Base-by-base conservation (phyloP, 495 filamentous ascomycete species). In the Podospora conica region DNA sequence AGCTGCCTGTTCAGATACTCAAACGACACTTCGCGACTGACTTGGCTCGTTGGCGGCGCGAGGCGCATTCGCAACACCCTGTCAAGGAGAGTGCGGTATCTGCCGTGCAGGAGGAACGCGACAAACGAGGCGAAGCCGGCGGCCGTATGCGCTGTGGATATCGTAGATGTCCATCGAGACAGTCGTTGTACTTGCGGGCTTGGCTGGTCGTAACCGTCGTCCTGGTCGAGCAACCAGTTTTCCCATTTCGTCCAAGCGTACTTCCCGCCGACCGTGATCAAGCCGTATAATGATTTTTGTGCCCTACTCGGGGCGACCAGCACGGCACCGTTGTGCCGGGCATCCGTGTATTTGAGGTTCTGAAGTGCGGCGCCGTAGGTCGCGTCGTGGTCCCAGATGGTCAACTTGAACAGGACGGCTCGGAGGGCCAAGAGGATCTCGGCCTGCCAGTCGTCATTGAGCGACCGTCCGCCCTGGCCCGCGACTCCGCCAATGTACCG, bases 1-100 rank as follows among this genome's bases (percentile, higher is more conserved):
- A 98, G 85, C 76, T 98, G 95, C 15, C 95, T 89, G 74, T 98
- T 98, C 55, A 98, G 85, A 75, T 97, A 98, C 78, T 98, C 95
- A 73, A 98, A 97, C 0, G 90, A 93, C 18, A 98, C 93, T 76
- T 98, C 91, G 9, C 94, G 87, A 71, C 84, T 89, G 55, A 95
- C 88, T 69, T 96, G 90, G 69, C 84, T 89, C 18, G 88, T 91
- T 18, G 89, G 88, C 23, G 96, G 88, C 1, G 91, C 87, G 21
- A 98, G 86, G 24, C 95, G 89, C 74, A 98, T 89, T 61, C 91
- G 85, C 53, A 98, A 82, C 57, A 95, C 74, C 58, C 95, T 87
- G 75, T 98, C 95, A 61, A 96, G 83, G 3, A 98, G 77, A 5
- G 96, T 98, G 31, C 96, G 85, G 73, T 98, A 97, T 69, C 89